These are phyloP conservation scores for Apostasia ramifera DNA, from an alignment of 106 monocot genomes.

Conservation along the genomic window DNA sequence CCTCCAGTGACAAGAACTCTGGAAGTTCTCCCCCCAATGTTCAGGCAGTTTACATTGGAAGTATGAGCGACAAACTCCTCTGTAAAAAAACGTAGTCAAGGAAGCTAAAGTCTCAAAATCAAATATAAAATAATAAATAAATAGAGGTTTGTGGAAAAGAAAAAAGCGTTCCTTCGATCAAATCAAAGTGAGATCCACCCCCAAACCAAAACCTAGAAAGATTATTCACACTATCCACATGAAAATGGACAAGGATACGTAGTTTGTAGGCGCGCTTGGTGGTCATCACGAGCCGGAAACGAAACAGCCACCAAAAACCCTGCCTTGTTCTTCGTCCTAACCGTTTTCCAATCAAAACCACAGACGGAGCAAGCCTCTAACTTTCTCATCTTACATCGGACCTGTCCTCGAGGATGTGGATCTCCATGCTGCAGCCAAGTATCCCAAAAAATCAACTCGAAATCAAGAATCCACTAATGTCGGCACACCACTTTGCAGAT, in stretches of 20 bases:
- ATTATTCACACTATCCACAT: too few relatives aligned
- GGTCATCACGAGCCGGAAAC: slow-evolving; percentile 41
- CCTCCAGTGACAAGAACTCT: slow-evolving; percentile 95
- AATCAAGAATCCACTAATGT: neutral
- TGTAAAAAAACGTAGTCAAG: slow-evolving; percentile 47
- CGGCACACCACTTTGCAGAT: neutral
- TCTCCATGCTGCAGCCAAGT: neutral
- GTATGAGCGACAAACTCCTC: slow-evolving; percentile 99
- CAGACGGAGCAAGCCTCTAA: neutral
- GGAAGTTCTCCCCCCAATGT: slow-evolving; percentile 90
- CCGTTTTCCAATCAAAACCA: neutral
- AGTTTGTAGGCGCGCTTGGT: slow-evolving; percentile 97
- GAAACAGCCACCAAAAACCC: neutral
- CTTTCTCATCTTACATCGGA: slow-evolving; percentile 7
- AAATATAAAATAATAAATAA: neutral
- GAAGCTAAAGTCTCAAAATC: slow-evolving; percentile 6
- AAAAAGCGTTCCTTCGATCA: neutral
- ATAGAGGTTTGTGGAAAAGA: neutral
- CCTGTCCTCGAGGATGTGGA: neutral
- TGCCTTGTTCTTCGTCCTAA: neutral
- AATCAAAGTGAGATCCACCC: neutral
- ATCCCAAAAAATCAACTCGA: neutral
- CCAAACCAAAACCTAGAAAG: neutral
- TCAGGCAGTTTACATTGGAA: slow-evolving; percentile 93
- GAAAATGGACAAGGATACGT: slow-evolving; percentile 65